Percentiles rank a stretch among this genome's conserved stretches.
Evolutionary conservation across 768 basidiomycete genomes (phyloP).

Genomic region (Porphyrellus cyaneotinctus): DNA sequence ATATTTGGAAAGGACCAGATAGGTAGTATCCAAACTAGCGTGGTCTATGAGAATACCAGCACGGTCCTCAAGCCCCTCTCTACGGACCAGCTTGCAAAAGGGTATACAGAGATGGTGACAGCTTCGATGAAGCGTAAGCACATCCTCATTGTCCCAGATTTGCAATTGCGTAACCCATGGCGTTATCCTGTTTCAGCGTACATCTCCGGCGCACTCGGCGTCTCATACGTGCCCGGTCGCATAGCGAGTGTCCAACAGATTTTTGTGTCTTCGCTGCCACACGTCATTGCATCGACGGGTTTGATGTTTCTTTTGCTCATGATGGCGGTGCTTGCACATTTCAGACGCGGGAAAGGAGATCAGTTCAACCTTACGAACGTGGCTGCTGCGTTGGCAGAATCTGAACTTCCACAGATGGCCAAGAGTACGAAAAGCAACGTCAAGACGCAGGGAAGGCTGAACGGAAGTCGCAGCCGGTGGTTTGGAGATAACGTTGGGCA

Average conservation of each 20-base stretch:
- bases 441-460: not conserved
- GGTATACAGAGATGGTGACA: conserved; percentile 10
- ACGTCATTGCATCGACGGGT: conserved; percentile 7
- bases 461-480: not conserved
- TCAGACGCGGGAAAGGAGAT: conserved; percentile 7
- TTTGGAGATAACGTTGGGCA: not conserved
- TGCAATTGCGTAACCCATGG: not conserved
- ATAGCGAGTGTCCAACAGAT: conserved; percentile 9
- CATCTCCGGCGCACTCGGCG: conserved; percentile 11
- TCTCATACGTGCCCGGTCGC: conserved; percentile 13
- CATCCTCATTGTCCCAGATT: not conserved
- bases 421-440: conserved; percentile 2
- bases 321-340: conserved; percentile 5
- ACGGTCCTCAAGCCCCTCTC: conserved; percentile 4
- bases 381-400: conserved; percentile 8
- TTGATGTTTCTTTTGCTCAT: not conserved
- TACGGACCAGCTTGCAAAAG: conserved; percentile 3
- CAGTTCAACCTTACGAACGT: conserved; percentile 15
- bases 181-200: conserved; percentile 3
- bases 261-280: conserved; percentile 14
- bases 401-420: conserved; percentile 3
- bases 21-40: not conserved
- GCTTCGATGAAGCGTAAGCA: conserved; percentile 17
- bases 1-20: conserved; percentile 8
- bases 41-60: not conserved